Evolutionary conservation across 139 green algal genomes (phyloP).

Genomic region (Chlorella sp.): DNA sequence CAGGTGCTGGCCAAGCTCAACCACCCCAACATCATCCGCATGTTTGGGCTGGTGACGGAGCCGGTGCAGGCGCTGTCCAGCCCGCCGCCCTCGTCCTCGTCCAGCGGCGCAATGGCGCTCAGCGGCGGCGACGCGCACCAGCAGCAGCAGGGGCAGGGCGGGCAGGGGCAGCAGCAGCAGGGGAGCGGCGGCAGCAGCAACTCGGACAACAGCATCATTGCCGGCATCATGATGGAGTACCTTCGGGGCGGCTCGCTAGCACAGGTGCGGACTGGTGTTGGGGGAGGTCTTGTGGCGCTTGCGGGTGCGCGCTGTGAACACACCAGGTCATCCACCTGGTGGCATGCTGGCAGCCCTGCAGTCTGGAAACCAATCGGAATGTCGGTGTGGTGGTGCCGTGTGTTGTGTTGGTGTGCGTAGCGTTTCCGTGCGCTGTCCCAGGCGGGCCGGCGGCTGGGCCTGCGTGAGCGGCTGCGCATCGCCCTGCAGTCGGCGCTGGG

Average conservation of each 20-base stretch:
- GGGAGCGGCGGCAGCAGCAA: background rate
- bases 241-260: slow-evolving; percentile 63
- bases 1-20: slow-evolving; percentile 75
- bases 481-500: slow-evolving; percentile 72
- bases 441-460: slow-evolving; percentile 27
- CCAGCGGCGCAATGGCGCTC: background rate
- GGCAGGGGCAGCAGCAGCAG: slow-evolving; percentile 3
- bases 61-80: background rate
- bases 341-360: too few relatives aligned
- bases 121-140: background rate
- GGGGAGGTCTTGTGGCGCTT: too few relatives aligned
- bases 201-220: slow-evolving; percentile 15
- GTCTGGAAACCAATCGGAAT: too few relatives aligned
- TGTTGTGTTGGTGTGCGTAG: too few relatives aligned
- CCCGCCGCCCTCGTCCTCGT: background rate
- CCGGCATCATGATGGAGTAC: slow-evolving; percentile 87
- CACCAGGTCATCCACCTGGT: too few relatives aligned
- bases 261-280: slow-evolving; percentile 1
- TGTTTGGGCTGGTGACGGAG: slow-evolving; percentile 81
- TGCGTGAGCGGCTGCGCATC: slow-evolving; percentile 65
- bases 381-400: too few relatives aligned
- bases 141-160: slow-evolving; percentile 19
- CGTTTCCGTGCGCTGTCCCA: background rate
- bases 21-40: slow-evolving; percentile 90
- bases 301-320: too few relatives aligned